Conservation (phyloP, 371 early-diverging fungal species). For the Basidiobolus meristosporus region DNA sequence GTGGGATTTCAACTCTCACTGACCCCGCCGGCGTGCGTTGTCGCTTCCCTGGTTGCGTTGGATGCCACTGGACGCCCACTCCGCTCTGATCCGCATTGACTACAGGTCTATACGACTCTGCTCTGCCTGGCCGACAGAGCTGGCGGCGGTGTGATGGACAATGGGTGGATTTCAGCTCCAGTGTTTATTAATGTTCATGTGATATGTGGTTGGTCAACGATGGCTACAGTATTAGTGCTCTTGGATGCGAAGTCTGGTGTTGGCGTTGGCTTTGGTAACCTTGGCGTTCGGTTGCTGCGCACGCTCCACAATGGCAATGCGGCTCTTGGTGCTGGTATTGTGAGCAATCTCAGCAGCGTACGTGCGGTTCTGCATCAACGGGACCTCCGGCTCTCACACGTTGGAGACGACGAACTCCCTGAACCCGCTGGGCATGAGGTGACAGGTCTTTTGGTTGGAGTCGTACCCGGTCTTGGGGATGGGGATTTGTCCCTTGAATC, state of each 20-base stretch:
- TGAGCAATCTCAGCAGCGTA: slow-evolving; percentile 99
- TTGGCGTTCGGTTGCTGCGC: slow-evolving; percentile 95
- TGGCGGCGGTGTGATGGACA: too few species aligned
- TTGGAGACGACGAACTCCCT: slow-evolving; percentile 94
- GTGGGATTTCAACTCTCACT: too few species aligned
- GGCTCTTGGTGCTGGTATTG: slow-evolving; percentile 93
- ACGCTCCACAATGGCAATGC: slow-evolving; percentile 90
- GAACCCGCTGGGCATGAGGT: slow-evolving; percentile 96
- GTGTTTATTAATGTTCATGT: too few species aligned
- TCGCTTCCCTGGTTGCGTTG: too few species aligned
- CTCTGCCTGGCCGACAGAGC: too few species aligned
- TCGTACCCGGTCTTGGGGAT: slow-evolving; percentile 99
- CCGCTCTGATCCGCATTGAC: too few species aligned
- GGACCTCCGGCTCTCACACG: slow-evolving; percentile 87
- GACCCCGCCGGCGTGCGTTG: too few species aligned
- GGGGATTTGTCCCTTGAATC: slow-evolving; percentile 94
- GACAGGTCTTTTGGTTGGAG: slow-evolving; percentile 88
- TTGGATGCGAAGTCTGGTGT: slow-evolving; percentile 85
- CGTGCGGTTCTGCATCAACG: slow-evolving; percentile 97
- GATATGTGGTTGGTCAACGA: too few species aligned
- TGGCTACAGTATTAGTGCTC: too few species aligned
- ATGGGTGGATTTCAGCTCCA: too few species aligned
- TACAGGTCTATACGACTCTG: too few species aligned
- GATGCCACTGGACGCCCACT: too few species aligned
- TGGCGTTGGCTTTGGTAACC: slow-evolving; percentile 94